Percentiles rank a stretch among this genome's conserved stretches.
Evolutionary conservation across 2,329 filamentous ascomycete species (phyloP).

Genomic region (Stemphylium vesicarium): DNA sequence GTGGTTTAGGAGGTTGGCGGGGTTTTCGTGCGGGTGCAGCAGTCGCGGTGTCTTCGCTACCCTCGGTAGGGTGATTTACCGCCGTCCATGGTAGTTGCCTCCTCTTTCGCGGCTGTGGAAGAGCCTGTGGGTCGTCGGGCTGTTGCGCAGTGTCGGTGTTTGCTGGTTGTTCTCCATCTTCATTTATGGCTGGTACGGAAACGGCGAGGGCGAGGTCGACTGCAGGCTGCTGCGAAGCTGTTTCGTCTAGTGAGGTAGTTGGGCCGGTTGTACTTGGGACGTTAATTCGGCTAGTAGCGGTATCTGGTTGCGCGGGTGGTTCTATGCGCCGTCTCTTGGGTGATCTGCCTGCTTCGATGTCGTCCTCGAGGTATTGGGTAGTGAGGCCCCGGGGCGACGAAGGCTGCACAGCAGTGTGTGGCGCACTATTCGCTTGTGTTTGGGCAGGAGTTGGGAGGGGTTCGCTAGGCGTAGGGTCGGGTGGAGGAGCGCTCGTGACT

Average conservation of each 20-base stretch:
- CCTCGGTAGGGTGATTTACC: conserved; percentile 35
- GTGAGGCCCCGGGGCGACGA: background rate
- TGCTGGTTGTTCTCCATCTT: background rate
- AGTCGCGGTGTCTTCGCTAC: conserved; percentile 14
- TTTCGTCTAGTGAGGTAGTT: background rate
- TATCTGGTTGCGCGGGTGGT: background rate
- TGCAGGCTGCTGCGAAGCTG: background rate
- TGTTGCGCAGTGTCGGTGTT: background rate
- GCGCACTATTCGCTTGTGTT: background rate
- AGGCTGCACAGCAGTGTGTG: background rate
- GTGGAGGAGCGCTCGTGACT: background rate
- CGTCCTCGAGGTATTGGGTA: conserved; percentile 17
- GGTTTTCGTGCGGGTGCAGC: conserved; percentile 17
- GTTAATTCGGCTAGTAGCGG: too few species aligned
- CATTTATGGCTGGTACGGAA: background rate
- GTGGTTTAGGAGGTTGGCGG: conserved; percentile 20
- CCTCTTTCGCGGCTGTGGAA: conserved; percentile 13
- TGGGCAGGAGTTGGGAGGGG: background rate
- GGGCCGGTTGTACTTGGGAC: too few species aligned
- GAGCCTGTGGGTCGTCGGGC: background rate
- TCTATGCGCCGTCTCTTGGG: conserved; percentile 33
- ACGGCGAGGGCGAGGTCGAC: background rate
- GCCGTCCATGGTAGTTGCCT: conserved; percentile 34
- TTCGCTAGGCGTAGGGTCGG: background rate
- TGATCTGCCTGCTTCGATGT: conserved; percentile 18